Evolutionary conservation across 352 stramenopile genomes (phyloP), one percentile per base, ranked within the genome.

Genomic region (Thalassiosira exigua): DNA sequence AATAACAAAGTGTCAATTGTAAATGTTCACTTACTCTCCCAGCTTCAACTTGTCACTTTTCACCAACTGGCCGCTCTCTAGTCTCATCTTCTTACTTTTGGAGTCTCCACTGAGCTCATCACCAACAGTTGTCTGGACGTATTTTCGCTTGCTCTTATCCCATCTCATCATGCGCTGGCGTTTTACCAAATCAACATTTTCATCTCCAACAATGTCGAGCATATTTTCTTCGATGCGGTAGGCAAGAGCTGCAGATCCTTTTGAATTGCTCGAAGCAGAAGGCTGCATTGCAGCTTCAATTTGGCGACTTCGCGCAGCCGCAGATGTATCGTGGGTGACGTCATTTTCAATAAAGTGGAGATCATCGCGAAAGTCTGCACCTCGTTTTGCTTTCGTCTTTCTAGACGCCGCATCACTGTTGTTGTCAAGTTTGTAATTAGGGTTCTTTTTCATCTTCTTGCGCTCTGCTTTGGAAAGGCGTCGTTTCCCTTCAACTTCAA

Each of bases 161-260:
- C 97, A 99, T 85, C 98, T 95, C 81, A 98, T 92, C 84, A 99
- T 97, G 22, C 96, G 91, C n/a, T 98, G 94, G 80, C 98, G 98
- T 82, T 98, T 98, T 69, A 98, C 97, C 86, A 99, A 94, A 69
- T 98, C 95, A 29, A 97, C 92, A n/a, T 97, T 96, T 68, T 99
- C 97, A 69, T 99, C 97, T 11, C 96, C 96, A 67, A 98, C 98
- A 75, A 99, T 95, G 75, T 99, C 97, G 29, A 99, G 76, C 75
- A 99, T 97, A 9, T 96, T 96, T 66, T 98, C 95, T 82, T 99
- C 96, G 46, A 98, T 77, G 44, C 85, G 83, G 22, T 96, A 85
- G 19, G 79, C 75, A 27, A 81, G 54, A 21, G 74, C 69, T 33
- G 79, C 68, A 21, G 73, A 72, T 39, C 79, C 86, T 36, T 84